Evolutionary conservation across 2,329 filamentous ascomycete genomes (phyloP).

Genomic region (Hypoxylon sp.): DNA sequence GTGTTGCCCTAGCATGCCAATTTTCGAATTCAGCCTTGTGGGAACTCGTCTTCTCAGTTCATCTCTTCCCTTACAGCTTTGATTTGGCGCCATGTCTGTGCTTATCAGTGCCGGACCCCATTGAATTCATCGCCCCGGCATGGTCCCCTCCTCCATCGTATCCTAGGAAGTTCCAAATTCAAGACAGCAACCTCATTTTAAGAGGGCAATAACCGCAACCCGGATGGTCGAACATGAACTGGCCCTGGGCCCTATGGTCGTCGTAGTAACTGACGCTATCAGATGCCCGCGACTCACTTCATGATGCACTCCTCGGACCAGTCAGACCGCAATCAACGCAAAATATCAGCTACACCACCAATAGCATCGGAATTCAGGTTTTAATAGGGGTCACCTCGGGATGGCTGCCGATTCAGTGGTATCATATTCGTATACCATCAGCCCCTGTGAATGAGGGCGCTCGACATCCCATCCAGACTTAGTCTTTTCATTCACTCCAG

Average conservation of each 20-base stretch:
- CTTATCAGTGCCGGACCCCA: not conserved
- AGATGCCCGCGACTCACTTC: not conserved
- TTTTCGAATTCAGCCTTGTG: slow-evolving; percentile 3
- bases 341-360: not conserved
- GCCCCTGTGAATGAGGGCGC: not conserved
- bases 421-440: not conserved
- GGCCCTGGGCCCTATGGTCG: not conserved
- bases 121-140: not conserved
- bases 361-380: not conserved
- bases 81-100: not conserved
- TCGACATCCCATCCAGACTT: not conserved
- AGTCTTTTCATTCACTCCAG: not conserved
- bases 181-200: not conserved
- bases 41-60: not conserved
- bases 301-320: too few species aligned
- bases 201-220: not conserved
- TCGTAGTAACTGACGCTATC: not conserved
- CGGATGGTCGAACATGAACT: not conserved
- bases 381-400: not conserved
- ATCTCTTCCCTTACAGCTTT: not conserved
- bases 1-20: not conserved
- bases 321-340: not conserved
- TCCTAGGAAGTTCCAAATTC: not conserved
- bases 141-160: not conserved
- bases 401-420: not conserved